phyloP scores from a whole-genome alignment of 768 basidiomycete genomes.

The Boletus rex-veris region DNA sequence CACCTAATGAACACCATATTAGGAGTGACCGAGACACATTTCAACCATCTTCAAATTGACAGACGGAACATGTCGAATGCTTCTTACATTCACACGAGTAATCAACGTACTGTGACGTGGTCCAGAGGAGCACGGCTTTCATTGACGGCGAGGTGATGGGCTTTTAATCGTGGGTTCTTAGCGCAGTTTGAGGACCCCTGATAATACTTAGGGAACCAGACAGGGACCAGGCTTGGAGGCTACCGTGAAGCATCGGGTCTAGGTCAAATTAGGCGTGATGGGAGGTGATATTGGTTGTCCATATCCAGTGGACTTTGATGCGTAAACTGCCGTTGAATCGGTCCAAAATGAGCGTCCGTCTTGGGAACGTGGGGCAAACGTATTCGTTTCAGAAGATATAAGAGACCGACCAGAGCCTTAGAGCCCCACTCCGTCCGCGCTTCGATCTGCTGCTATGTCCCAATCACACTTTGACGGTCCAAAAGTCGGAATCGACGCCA shows the following conservation, averaged over 20 bases:
- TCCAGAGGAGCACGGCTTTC: too few species aligned
- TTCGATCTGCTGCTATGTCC: conserved; percentile 3
- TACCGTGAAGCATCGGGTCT: not conserved
- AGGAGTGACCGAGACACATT: too few species aligned
- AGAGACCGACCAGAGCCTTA: conserved; percentile 2
- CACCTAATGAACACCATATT: too few species aligned
- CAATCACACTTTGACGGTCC: not conserved
- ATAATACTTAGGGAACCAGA: too few species aligned
- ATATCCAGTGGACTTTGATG: not conserved
- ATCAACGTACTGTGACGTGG: too few species aligned
- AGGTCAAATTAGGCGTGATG: not conserved
- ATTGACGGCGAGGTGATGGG: too few species aligned
- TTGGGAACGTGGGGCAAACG: not conserved
- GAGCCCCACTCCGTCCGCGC: not conserved
- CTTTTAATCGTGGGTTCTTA: too few species aligned
- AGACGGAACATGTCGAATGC: too few species aligned
- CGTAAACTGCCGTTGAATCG: conserved; percentile 1
- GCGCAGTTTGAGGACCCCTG: too few species aligned
- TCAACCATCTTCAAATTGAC: too few species aligned
- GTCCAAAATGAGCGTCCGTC: not conserved
- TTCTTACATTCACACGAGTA: too few species aligned
- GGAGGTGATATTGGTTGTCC: not conserved
- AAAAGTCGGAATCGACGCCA: not conserved
- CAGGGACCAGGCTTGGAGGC: too few species aligned
- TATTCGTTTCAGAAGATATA: not conserved